Conservation (phyloP, 768 basidiomycete species). For the Collybia sordida region DNA sequence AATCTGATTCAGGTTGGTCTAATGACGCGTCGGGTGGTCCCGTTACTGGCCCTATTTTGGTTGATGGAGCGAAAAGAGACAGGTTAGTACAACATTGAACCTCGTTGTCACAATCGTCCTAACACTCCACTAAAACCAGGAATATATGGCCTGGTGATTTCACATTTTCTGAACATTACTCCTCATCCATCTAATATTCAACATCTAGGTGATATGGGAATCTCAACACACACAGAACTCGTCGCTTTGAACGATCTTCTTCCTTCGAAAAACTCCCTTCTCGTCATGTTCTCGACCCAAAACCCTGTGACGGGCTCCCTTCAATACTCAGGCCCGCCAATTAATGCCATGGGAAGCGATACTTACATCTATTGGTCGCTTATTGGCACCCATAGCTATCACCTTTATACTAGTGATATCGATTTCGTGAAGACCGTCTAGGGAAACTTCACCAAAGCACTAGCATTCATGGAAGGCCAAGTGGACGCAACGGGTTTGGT, state of each 20-base stretch:
- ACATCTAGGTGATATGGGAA: conserved; percentile 37
- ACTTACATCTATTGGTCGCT: conserved; percentile 54
- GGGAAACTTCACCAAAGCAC: conserved; percentile 42
- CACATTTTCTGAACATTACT: background rate
- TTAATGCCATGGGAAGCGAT: conserved; percentile 34
- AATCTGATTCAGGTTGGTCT: conserved; percentile 36
- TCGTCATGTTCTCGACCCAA: conserved; percentile 49
- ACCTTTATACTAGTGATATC: conserved; percentile 46
- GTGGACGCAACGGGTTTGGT: conserved; percentile 38
- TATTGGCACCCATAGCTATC: conserved; percentile 41
- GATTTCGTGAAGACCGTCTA: conserved; percentile 41
- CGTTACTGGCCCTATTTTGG: conserved; percentile 48
- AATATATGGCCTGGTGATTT: conserved; percentile 25
- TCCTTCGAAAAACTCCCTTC: conserved; percentile 44
- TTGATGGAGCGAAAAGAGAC: conserved; percentile 55
- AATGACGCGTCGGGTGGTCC: conserved; percentile 49
- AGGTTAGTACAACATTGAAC: conserved; percentile 25
- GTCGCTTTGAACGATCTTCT: conserved; percentile 32
- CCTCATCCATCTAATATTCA: background rate
- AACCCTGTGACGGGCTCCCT: conserved; percentile 44
- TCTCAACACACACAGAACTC: conserved; percentile 36
- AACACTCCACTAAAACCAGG: conserved; percentile 8
- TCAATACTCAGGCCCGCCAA: conserved; percentile 41
- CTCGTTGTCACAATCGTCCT: background rate
- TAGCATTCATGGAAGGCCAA: conserved; percentile 39